Evolutionary conservation across 495 filamentous ascomycete species (phyloP), one percentile per base, ranked within the genome.

Genomic region (Penicillium canariense): DNA sequence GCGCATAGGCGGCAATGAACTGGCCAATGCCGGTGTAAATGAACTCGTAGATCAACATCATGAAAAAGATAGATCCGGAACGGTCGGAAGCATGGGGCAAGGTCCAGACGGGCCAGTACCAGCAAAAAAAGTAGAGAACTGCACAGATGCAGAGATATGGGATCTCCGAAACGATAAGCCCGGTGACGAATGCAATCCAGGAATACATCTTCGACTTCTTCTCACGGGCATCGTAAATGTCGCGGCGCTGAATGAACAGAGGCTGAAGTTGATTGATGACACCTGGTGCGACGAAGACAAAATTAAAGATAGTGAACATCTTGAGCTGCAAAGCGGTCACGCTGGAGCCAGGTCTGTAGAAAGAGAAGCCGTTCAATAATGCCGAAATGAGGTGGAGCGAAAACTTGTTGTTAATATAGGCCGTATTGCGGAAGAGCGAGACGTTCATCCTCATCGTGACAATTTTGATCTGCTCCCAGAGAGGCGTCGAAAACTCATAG

Each of bases 321-420:
- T 61, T 52, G 14, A 63, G 43, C 14, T 74, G 65, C 25, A 74
- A 32, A 40, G 54, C 63, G 0, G 48, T 23, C 2, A 76, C 55
- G 11, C 55, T 67, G 14, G 57, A 36, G 0, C 68, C 67, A 11
- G 68, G 66, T 46, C 52, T 68, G 65, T 65, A 76, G 56, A 74
- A 75, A 4, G 69, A 70, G 50, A 76, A 75, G 1, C 73, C 72
- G 23, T 72, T 75, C 20, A 75, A 61, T 4, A 75, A 39, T 7
- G 70, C 68, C 0, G 60, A 63, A 1, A 61, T 54, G 10, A 76
- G 66, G 38, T 71, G 69, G 2, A 70, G 55, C 4, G 58, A 55
- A 45, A 87, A 72, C 62, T 87, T 87, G 52, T 82, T 83, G 66
- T 83, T 84, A 30, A 84, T 64, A 67, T 92, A 89, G 56, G 77